Conservation (phyloP, 1,284 basidiomycete species). For the Meira nashicola region DNA sequence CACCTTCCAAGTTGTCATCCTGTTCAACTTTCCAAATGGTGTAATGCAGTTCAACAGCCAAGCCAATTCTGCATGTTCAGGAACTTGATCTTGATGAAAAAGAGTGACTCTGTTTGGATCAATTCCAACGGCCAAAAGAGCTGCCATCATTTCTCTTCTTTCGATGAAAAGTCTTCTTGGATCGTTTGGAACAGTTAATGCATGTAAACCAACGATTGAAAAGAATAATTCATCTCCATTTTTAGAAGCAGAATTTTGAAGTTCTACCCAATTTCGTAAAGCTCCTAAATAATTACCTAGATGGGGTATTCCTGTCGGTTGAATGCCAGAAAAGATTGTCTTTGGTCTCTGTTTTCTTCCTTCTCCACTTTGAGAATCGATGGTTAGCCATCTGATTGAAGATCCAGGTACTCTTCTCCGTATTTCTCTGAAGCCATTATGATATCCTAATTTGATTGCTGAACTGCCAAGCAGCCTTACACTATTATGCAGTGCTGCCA, state of each 20-base stretch:
- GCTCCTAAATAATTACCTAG: slow-evolving; percentile 91
- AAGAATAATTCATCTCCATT: slow-evolving; percentile 58
- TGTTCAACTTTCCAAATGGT: slow-evolving; percentile 71
- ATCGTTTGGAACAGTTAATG: slow-evolving; percentile 54
- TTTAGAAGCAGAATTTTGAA: slow-evolving; percentile 60
- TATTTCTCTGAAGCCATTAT: too few relatives aligned
- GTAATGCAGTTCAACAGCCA: slow-evolving; percentile 86
- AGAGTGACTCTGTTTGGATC: slow-evolving; percentile 71
- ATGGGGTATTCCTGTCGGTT: slow-evolving; percentile 79
- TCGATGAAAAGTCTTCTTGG: slow-evolving; percentile 27
- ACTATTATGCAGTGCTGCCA: neutral
- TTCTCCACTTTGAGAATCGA: neutral
- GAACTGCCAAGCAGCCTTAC: neutral
- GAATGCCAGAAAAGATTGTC: slow-evolving; percentile 71
- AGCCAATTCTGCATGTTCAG: slow-evolving; percentile 77
- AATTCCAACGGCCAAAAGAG: slow-evolving; percentile 76
- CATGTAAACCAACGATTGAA: slow-evolving; percentile 69
- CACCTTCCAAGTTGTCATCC: slow-evolving; percentile 95
- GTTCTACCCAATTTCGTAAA: slow-evolving; percentile 76
- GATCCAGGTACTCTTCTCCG: too few relatives aligned
- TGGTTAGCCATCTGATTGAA: neutral
- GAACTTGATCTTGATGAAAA: slow-evolving; percentile 84
- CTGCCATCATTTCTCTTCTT: slow-evolving; percentile 72
- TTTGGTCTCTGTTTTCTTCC: neutral
- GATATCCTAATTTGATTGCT: too few relatives aligned